Conservation (phyloP, 306 rosid genomes). For the Oemleria cerasiformis region DNA sequence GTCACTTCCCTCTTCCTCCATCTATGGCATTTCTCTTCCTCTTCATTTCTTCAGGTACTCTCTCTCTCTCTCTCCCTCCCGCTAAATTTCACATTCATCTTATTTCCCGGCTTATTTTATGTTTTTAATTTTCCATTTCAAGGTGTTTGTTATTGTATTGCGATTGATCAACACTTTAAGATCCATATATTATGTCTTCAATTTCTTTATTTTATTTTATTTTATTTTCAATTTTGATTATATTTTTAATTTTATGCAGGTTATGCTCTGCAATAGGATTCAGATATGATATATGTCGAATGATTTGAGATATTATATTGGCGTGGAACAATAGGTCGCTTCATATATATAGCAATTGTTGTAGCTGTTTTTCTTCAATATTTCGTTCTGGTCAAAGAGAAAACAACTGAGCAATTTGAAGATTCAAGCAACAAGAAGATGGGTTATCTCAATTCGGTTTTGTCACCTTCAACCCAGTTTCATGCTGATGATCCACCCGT, state of each 20-base stretch:
- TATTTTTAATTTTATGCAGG: constrained; percentile 33
- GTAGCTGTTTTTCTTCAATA: constrained; percentile 30
- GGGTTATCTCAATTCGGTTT: constrained; percentile 84
- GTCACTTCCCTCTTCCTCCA: constrained; percentile 11
- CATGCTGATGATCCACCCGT: constrained; percentile 68
- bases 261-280: constrained; percentile 30
- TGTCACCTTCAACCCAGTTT: constrained; percentile 69
- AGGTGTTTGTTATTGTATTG: not conserved
- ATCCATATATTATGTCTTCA: constrained; percentile 16
- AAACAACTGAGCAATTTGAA: constrained; percentile 39
- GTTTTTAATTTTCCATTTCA: not conserved
- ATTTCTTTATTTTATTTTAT: constrained; percentile 16
- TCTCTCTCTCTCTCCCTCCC: constrained; percentile 27
- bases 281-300: constrained; percentile 30
- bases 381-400: constrained; percentile 36
- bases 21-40: constrained; percentile 31
- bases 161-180: constrained; percentile 10
- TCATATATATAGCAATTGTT: constrained; percentile 24
- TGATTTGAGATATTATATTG: constrained; percentile 28
- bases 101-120: constrained; percentile 2
- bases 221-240: not conserved
- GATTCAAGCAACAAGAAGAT: constrained; percentile 48
- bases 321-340: constrained; percentile 36
- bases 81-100: not conserved
- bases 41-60: constrained; percentile 37